These are phyloP conservation scores for Chlamydomonas reinhardtii DNA, from an alignment of 163 green algal genomes.

Conservation along the genomic window DNA sequence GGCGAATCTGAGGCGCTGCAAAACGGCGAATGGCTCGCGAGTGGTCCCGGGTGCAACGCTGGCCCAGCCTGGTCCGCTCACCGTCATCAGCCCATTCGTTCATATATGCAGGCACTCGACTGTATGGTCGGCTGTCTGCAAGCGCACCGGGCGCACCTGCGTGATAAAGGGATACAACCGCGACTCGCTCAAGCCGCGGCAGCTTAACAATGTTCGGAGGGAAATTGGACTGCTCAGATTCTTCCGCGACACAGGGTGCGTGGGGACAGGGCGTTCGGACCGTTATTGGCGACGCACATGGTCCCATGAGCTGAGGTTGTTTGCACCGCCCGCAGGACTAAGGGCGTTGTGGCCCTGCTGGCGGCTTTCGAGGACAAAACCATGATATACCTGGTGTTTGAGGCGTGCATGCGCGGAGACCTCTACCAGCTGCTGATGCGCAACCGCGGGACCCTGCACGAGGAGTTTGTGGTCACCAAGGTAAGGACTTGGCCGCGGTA, in stretches of 20 bases:
- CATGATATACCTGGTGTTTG: constrained; percentile 73
- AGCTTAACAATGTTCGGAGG: constrained; percentile 36
- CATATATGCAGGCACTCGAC: constrained; percentile 33
- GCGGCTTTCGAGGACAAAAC: constrained; percentile 69
- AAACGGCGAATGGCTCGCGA: no score
- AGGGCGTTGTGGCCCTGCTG: constrained; percentile 65
- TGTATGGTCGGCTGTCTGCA: constrained; percentile 30
- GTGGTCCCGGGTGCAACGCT: no score
- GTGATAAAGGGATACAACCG: constrained; percentile 49
- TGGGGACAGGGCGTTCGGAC: not conserved
- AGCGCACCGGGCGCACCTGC: constrained; percentile 3
- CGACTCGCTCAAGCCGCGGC: constrained; percentile 13
- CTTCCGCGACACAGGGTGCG: constrained; percentile 44
- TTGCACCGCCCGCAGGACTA: not conserved
- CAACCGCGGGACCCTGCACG: constrained; percentile 65
- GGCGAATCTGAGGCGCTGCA: not conserved
- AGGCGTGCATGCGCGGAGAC: constrained; percentile 77
- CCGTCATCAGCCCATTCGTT: no score
- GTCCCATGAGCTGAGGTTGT: no score
- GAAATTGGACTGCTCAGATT: constrained; percentile 42
- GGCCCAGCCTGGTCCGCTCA: no score
- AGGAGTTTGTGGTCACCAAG: constrained; percentile 74
- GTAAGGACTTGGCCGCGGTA: not conserved
- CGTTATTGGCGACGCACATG: no score
- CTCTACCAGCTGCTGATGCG: constrained; percentile 80